phyloP scores from a whole-genome alignment of 768 basidiomycete genomes.

The Xanthoconium stramineum region DNA sequence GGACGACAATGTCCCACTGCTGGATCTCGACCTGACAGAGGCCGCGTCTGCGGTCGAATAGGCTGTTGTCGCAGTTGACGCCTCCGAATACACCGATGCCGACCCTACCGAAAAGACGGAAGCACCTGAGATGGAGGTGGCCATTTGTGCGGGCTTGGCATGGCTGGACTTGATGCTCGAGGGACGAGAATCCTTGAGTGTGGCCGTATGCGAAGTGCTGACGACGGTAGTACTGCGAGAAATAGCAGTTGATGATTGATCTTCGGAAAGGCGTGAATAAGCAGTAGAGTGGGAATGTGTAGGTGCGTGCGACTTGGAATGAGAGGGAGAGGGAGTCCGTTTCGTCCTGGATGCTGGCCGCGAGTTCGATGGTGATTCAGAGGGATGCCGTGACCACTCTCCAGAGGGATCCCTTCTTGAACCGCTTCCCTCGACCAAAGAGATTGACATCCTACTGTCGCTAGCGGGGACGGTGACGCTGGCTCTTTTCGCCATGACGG shows the following conservation, averaged over 20 bases:
- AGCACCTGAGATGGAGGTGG: constrained; percentile 26
- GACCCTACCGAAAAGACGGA: constrained; percentile 28
- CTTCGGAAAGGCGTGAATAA: constrained; percentile 16
- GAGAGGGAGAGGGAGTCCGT: constrained; percentile 15
- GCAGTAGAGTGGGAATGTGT: constrained; percentile 17
- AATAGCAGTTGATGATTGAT: not conserved
- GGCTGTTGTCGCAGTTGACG: constrained; percentile 25
- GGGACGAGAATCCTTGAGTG: not conserved
- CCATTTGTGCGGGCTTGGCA: constrained; percentile 19
- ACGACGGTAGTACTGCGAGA: constrained; percentile 4
- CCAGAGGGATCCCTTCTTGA: not conserved
- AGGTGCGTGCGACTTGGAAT: constrained; percentile 9
- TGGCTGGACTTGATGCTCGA: constrained; percentile 10
- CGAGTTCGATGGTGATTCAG: constrained; percentile 19
- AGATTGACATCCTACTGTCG: constrained; percentile 18
- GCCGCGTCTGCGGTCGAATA: constrained; percentile 12
- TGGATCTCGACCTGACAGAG: constrained; percentile 3
- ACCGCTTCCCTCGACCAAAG: constrained; percentile 12
- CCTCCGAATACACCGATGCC: constrained; percentile 26
- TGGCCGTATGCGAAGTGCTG: not conserved
- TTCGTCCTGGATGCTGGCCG: constrained; percentile 19
- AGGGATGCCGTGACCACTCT: constrained; percentile 5
- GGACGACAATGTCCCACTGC: constrained; percentile 15
- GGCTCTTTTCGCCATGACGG: constrained; percentile 68
- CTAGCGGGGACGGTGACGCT: constrained; percentile 10